Conservation (phyloP, 495 filamentous ascomycete genomes). For the Penicillium ucsense region DNA sequence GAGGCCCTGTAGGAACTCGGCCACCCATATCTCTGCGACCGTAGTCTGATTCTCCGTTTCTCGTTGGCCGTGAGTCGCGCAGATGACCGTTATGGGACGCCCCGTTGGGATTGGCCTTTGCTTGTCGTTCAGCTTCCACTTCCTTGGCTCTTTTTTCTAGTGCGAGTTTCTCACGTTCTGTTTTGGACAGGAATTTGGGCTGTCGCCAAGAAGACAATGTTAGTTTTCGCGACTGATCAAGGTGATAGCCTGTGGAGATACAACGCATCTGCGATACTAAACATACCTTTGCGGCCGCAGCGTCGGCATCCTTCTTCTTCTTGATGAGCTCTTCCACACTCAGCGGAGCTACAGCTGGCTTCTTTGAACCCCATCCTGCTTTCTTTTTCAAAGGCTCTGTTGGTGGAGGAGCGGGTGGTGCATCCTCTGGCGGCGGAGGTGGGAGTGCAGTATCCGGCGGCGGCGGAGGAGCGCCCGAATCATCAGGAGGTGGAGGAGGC, state of each 20-base stretch:
- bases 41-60: conserved; percentile 1
- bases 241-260: not conserved
- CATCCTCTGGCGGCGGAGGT: conserved; percentile 34
- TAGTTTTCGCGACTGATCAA: not conserved
- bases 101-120: conserved; percentile 20
- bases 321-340: conserved; percentile 69
- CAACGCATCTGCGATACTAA: not conserved
- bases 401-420: conserved; percentile 25
- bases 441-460: conserved; percentile 41
- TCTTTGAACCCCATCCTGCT: conserved; percentile 41
- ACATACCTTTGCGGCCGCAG: conserved; percentile 62
- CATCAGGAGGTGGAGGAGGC: conserved; percentile 49
- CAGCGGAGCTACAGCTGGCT: conserved; percentile 40
- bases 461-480: conserved; percentile 33
- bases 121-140: conserved; percentile 55
- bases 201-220: conserved; percentile 18
- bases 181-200: conserved; percentile 89
- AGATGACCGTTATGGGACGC: not conserved
- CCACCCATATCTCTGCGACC: conserved; percentile 2
- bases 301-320: conserved; percentile 72
- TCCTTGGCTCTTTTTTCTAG: conserved; percentile 80
- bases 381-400: conserved; percentile 42
- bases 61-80: not conserved
- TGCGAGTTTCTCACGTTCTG: conserved; percentile 76
- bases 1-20: conserved; percentile 65